Evolutionary conservation across 305 asterid species (phyloP).

Genomic region (Solanum aculeatissimum): DNA sequence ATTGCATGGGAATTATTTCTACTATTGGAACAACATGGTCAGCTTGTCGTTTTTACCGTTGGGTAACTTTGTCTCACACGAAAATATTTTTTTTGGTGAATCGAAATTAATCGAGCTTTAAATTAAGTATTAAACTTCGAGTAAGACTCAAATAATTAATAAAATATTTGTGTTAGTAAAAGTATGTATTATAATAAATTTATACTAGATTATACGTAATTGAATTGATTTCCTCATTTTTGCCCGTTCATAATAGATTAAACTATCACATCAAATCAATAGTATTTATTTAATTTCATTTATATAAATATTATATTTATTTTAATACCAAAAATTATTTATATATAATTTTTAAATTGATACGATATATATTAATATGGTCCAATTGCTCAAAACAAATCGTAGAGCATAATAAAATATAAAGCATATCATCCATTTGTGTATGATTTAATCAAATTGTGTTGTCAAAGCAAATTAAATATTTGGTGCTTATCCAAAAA

Average conservation of each 20-base stretch:
- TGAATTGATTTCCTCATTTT: too few species aligned
- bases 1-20: not conserved
- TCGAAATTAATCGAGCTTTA: not conserved
- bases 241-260: too few species aligned
- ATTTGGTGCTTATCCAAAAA: not conserved
- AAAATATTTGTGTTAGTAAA: too few species aligned
- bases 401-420: not conserved
- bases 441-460: not conserved
- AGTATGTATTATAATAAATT: too few species aligned
- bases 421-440: not conserved
- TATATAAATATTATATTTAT: too few species aligned
- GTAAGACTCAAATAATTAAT: not conserved
- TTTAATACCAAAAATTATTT: too few species aligned
- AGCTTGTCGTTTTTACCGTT: not conserved
- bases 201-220: too few species aligned
- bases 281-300: too few species aligned
- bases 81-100: not conserved
- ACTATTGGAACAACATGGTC: not conserved
- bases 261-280: too few species aligned
- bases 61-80: not conserved
- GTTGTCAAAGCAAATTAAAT: not conserved
- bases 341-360: too few species aligned
- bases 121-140: not conserved
- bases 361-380: not conserved
- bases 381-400: not conserved